Evolutionary conservation across 1,139 yeast genomes (phyloP).

Genomic region (Taphrina pruni): DNA sequence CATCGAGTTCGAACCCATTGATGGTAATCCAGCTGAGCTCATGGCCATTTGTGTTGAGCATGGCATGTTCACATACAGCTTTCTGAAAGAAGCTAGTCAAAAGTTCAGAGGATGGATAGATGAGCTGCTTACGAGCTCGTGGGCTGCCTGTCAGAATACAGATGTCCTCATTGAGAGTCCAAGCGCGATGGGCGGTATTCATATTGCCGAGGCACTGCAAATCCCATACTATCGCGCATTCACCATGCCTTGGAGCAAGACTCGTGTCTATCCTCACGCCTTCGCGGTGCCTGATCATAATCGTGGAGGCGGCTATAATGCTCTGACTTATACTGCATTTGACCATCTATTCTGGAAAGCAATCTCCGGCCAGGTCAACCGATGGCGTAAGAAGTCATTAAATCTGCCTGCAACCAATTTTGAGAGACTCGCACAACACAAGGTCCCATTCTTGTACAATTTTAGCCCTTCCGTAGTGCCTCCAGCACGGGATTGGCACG

Average conservation of each 20-base stretch:
- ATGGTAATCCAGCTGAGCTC: conserved; percentile 91
- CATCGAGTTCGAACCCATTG: conserved; percentile 71
- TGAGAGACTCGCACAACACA: conserved; percentile 71
- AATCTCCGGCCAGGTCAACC: conserved; percentile 82
- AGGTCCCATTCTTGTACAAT: conserved; percentile 86
- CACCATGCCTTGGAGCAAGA: conserved; percentile 98
- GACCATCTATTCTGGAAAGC: conserved; percentile 95
- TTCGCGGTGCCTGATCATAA: conserved; percentile 92
- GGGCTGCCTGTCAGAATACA: conserved; percentile 86
- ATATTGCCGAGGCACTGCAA: conserved; percentile 86
- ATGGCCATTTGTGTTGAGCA: conserved; percentile 93
- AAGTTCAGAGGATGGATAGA: conserved; percentile 90
- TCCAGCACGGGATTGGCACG: conserved; percentile 90
- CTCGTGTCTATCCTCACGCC: conserved; percentile 95
- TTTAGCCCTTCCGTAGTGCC: conserved; percentile 87
- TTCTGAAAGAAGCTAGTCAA: conserved; percentile 78
- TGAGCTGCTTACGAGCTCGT: conserved; percentile 70
- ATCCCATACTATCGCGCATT: conserved; percentile 94
- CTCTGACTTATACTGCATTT: conserved; percentile 87
- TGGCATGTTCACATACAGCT: conserved; percentile 82
- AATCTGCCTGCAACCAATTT: conserved; percentile 72
- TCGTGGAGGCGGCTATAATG: conserved; percentile 89
- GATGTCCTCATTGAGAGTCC: conserved; percentile 92
- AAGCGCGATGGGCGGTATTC: conserved; percentile 93
- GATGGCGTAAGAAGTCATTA: conserved; percentile 77